Percentiles rank a stretch among this genome's conserved stretches.
Conservation (phyloP, 129 eudicot genomes). For the Kitagawia praeruptora region DNA sequence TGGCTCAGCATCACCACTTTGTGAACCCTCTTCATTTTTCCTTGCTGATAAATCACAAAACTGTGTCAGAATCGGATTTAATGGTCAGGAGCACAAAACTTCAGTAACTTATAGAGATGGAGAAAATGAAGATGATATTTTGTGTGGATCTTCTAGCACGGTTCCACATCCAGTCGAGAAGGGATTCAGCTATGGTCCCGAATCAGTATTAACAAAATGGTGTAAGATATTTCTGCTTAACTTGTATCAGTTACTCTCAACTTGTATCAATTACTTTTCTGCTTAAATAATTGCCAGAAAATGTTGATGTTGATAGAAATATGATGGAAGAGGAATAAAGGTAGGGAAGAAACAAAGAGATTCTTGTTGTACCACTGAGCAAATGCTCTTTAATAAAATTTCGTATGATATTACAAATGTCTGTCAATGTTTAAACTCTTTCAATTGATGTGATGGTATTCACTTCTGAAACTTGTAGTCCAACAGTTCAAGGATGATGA, state of each 20-base stretch:
- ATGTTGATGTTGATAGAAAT: slow-evolving; percentile 26
- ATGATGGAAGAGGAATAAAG: slow-evolving; percentile 19
- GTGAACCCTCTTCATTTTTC: slow-evolving; percentile 30
- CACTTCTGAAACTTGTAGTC: neutral
- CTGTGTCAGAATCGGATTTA: slow-evolving; percentile 16
- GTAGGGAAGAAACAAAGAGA: slow-evolving; percentile 18
- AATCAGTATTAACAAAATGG: slow-evolving; percentile 10
- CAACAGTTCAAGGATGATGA: neutral
- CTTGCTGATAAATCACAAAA: slow-evolving; percentile 16
- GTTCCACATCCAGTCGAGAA: slow-evolving; percentile 26
- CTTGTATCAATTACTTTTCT: slow-evolving; percentile 1
- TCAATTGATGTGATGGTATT: neutral
- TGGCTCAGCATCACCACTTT: slow-evolving; percentile 25
- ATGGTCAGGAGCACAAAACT: slow-evolving; percentile 12
- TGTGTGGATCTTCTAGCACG: slow-evolving; percentile 12
- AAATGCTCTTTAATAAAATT: slow-evolving; percentile 6
- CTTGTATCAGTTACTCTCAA: neutral
- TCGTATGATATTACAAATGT: neutral
- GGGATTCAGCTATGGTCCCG: neutral
- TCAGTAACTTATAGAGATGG: slow-evolving; percentile 5
- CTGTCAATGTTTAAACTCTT: neutral
- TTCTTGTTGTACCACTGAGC: slow-evolving; percentile 31
- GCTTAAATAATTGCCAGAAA: slow-evolving; percentile 17
- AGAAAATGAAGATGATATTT: slow-evolving; percentile 14
- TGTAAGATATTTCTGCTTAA: neutral